Percentiles rank a stretch among this genome's conserved stretches.
Evolutionary conservation across 2,329 filamentous ascomycete genomes (phyloP).

Genomic region (Aquanectria penicillioides): DNA sequence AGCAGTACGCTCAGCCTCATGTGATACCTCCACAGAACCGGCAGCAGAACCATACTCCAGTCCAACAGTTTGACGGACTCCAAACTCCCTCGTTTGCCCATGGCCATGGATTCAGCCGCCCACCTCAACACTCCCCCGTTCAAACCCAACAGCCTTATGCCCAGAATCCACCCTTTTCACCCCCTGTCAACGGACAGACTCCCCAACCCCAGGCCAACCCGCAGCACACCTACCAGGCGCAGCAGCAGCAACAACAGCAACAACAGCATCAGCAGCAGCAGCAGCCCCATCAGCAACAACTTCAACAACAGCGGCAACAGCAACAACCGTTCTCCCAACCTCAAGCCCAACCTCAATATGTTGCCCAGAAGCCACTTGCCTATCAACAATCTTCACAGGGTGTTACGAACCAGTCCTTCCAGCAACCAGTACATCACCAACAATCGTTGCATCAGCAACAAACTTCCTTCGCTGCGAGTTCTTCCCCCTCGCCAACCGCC

Average conservation of each 20-base stretch:
- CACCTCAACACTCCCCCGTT: slow-evolving; percentile 44
- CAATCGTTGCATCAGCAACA: slow-evolving; percentile 35
- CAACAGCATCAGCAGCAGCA: slow-evolving; percentile 35
- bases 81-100: slow-evolving; percentile 39
- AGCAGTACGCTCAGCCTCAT: slow-evolving; percentile 47
- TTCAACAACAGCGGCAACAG: slow-evolving; percentile 31
- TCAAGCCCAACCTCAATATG: slow-evolving; percentile 35
- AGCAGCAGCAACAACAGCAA: slow-evolving; percentile 35
- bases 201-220: slow-evolving; percentile 38
- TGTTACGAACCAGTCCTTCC: slow-evolving; percentile 30
- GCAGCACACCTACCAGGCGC: slow-evolving; percentile 36
- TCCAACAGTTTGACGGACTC: slow-evolving; percentile 46
- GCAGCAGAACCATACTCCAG: slow-evolving; percentile 47
- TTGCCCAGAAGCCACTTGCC: slow-evolving; percentile 31
- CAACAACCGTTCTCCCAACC: slow-evolving; percentile 25
- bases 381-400: slow-evolving; percentile 31
- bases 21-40: slow-evolving; percentile 45
- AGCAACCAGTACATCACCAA: slow-evolving; percentile 34
- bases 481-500: slow-evolving; percentile 32
- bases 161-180: slow-evolving; percentile 36
- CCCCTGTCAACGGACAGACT: slow-evolving; percentile 41
- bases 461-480: slow-evolving; percentile 26
- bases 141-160: slow-evolving; percentile 42
- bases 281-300: slow-evolving; percentile 19
- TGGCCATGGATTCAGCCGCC: slow-evolving; percentile 38